These are phyloP conservation scores for Pistacia vera DNA, from an alignment of 345 rosid species.

Conservation along the genomic window DNA sequence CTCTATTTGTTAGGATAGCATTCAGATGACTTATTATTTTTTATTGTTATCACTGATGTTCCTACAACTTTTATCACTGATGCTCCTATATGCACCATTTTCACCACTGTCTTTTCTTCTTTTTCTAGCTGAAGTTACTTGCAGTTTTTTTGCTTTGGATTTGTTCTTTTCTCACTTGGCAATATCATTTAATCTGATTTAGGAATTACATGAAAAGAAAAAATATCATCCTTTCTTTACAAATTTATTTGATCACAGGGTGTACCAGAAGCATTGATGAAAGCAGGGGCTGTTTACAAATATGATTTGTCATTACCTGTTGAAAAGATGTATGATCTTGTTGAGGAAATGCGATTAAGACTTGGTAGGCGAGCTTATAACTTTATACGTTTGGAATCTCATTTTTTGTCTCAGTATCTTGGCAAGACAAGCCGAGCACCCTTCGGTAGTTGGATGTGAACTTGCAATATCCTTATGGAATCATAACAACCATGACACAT, in stretches of 20 bases:
- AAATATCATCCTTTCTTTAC: not conserved
- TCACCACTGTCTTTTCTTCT: not conserved
- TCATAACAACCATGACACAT: not conserved
- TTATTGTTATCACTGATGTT: not conserved
- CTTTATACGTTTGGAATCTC: no score
- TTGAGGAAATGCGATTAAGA: conserved; percentile 72
- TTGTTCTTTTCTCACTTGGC: not conserved
- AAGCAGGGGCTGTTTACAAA: conserved; percentile 88
- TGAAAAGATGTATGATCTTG: conserved; percentile 82
- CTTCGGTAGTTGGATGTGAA: not conserved
- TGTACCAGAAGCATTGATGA: conserved; percentile 79
- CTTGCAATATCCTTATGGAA: not conserved
- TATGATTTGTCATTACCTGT: conserved; percentile 91
- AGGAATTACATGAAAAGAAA: not conserved
- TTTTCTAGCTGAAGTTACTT: not conserved
- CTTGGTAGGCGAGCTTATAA: conserved; percentile 51
- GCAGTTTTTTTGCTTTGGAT: not conserved
- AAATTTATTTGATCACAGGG: conserved; percentile 53
- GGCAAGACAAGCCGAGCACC: not conserved
- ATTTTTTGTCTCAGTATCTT: not conserved
- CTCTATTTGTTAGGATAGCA: not conserved
- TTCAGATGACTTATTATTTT: not conserved
- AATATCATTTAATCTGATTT: not conserved
- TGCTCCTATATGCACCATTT: not conserved
- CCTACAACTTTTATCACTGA: not conserved